These are phyloP conservation scores for Globisporangium perplexum DNA, from an alignment of 352 stramenopile genomes.

Conservation along the genomic window DNA sequence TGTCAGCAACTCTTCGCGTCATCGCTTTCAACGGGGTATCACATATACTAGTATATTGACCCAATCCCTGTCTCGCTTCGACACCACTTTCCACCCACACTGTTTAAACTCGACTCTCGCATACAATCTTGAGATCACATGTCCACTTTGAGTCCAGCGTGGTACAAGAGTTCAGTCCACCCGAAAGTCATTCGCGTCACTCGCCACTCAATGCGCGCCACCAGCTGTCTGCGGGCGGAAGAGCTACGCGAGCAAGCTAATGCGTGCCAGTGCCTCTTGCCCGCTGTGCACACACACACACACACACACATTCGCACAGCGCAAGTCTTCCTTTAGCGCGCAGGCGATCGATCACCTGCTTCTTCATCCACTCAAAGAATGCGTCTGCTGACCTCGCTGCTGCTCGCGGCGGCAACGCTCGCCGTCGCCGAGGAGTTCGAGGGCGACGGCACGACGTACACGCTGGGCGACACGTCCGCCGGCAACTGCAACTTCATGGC, in stretches of 20 bases:
- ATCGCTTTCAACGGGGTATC: background rate
- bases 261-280: background rate
- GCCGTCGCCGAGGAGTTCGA: conserved; percentile 22
- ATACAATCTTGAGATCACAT: background rate
- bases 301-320: background rate
- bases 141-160: background rate
- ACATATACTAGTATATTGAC: background rate
- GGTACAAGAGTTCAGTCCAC: background rate
- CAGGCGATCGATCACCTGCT: too few species aligned
- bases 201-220: too few species aligned
- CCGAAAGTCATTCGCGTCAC: background rate
- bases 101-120: background rate
- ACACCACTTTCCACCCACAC: background rate
- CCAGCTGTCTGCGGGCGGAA: background rate
- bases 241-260: background rate
- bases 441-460: conserved; percentile 50
- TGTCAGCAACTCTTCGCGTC: background rate
- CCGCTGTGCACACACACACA: background rate
- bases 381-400: background rate
- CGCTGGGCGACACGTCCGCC: conserved; percentile 26
- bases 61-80: background rate
- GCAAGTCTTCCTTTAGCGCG: background rate
- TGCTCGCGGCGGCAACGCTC: background rate
- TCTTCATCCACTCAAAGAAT: too few species aligned
- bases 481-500: conserved; percentile 44